Conservation (phyloP, 2,329 filamentous ascomycete species). For the Cladorrhinum sp. region DNA sequence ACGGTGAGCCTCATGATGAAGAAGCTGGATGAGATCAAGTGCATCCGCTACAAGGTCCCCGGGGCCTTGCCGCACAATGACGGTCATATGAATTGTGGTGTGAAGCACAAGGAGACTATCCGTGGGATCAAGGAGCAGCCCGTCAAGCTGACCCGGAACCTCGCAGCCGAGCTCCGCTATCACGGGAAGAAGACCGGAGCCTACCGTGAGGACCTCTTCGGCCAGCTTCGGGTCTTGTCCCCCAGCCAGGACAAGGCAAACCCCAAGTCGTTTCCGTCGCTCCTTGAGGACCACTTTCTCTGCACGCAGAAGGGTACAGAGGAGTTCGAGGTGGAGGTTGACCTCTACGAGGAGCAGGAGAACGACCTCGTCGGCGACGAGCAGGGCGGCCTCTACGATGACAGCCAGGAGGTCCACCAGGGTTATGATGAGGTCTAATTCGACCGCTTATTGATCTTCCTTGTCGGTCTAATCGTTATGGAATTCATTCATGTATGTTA, state of each 20-base stretch:
- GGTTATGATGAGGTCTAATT: no score
- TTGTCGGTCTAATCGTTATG: no score
- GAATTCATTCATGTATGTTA: no score
- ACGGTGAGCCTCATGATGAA: slow-evolving; percentile 43
- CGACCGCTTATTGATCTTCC: no score
- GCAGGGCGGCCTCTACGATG: no score
- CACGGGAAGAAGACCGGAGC: slow-evolving; percentile 21
- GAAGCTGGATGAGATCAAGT: slow-evolving; percentile 63
- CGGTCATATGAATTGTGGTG: slow-evolving; percentile 24
- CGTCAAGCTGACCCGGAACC: not conserved
- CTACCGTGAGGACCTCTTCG: slow-evolving; percentile 16
- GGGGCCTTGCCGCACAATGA: slow-evolving; percentile 18
- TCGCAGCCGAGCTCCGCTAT: slow-evolving; percentile 20
- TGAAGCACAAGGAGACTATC: slow-evolving; percentile 20
- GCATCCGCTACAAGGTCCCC: slow-evolving; percentile 59
- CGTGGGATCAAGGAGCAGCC: slow-evolving; percentile 8
- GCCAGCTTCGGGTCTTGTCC: slow-evolving; percentile 8
- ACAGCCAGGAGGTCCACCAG: no score
- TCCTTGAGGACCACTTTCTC: no score
- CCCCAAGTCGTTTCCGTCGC: not conserved
- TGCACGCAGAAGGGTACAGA: no score
- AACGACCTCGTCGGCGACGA: no score
- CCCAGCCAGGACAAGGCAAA: not conserved
- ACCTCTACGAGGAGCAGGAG: no score
- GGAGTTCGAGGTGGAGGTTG: no score